Conservation (phyloP, 2,329 filamentous ascomycete genomes). For the Trichoderma simmonsii region DNA sequence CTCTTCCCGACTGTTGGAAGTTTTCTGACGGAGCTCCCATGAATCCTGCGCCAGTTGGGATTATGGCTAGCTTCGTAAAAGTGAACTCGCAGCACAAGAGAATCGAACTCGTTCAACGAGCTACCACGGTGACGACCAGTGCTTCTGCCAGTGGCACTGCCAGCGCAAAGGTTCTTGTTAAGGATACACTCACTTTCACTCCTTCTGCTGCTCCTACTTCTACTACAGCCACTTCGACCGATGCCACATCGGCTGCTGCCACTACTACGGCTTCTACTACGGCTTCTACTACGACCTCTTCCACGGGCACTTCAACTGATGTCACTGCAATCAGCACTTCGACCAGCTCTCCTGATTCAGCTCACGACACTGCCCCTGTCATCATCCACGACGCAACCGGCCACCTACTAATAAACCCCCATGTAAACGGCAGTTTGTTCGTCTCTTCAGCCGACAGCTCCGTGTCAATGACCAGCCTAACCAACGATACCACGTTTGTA, state of each 20-base stretch:
- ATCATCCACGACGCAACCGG: background rate
- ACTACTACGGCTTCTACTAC: background rate
- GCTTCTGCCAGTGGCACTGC: background rate
- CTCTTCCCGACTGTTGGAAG: background rate
- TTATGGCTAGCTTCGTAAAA: background rate
- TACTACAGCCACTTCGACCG: background rate
- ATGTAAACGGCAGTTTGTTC: conserved; percentile 5
- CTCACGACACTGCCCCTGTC: background rate
- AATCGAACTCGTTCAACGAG: background rate
- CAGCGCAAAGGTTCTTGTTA: background rate
- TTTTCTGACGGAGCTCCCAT: background rate
- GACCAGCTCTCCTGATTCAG: background rate
- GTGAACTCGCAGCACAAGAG: background rate
- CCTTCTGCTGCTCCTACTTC: background rate
- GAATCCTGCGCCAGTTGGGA: background rate
- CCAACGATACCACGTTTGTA: background rate
- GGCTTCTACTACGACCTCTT: background rate
- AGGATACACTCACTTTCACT: background rate
- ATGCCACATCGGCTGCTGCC: background rate
- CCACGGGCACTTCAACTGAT: background rate
- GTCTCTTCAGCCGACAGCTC: background rate
- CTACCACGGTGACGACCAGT: background rate
- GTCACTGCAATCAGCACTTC: background rate
- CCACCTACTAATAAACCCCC: background rate
- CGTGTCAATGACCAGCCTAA: background rate